These are phyloP conservation scores for Simmondsia chinensis DNA, from an alignment of 148 eudicot species.

Conservation along the genomic window DNA sequence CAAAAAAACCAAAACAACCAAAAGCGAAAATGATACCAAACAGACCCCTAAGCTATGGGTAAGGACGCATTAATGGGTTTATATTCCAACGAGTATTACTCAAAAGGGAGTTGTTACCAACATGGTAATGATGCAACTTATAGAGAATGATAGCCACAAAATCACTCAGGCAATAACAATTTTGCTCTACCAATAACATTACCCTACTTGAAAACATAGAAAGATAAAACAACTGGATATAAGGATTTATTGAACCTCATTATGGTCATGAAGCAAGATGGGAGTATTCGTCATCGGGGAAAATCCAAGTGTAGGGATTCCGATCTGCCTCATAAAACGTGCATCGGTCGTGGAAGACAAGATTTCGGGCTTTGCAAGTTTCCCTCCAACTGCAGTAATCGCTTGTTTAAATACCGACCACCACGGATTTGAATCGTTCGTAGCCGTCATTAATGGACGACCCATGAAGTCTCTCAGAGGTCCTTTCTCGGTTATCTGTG, in stretches of 20 bases:
- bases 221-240: neutral
- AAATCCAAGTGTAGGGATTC: conserved; percentile 83
- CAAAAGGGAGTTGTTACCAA: no score
- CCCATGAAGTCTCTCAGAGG: conserved; percentile 53
- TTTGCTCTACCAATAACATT: no score
- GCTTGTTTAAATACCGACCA: conserved; percentile 78
- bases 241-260: conserved; percentile 44
- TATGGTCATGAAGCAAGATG: conserved; percentile 86
- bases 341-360: conserved; percentile 79
- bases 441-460: conserved; percentile 62
- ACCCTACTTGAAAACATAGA: neutral
- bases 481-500: conserved; percentile 60
- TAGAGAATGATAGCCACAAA: neutral
- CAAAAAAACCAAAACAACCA: no score
- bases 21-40: neutral
- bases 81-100: no score
- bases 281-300: conserved; percentile 96
- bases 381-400: conserved; percentile 54
- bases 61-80: no score
- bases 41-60: no score
- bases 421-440: conserved; percentile 80
- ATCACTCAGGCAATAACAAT: no score
- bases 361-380: conserved; percentile 75
- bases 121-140: no score
- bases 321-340: conserved; percentile 54